Percentiles rank a stretch among this genome's conserved stretches.
phyloP scores from a whole-genome alignment of 169 alveolate genomes.

The Ichthyophthirius multifiliis region DNA sequence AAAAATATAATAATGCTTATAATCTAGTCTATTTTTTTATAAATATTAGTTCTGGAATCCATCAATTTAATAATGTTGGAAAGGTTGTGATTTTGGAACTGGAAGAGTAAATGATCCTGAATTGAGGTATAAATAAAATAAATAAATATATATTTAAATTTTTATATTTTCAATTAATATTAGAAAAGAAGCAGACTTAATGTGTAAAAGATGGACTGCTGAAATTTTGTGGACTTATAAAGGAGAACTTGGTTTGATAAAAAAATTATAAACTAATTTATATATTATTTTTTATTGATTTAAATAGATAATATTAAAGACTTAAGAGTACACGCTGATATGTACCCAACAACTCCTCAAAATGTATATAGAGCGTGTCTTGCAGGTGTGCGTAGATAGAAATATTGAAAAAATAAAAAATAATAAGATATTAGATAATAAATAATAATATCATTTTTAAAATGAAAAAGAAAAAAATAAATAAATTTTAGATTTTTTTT shows the following conservation, averaged over 20 bases:
- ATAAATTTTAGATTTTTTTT: no score
- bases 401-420: constrained; percentile 56
- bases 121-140: constrained; percentile 18
- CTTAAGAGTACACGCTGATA: constrained; percentile 68
- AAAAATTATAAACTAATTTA: no score
- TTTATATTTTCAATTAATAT: not conserved
- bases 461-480: no score
- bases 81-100: constrained; percentile 66
- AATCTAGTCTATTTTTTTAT: not conserved
- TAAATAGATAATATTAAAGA: constrained; percentile 43
- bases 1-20: not conserved
- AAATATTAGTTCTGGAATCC: constrained; percentile 45
- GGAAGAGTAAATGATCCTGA: constrained; percentile 64
- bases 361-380: constrained; percentile 72
- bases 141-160: not conserved
- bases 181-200: constrained; percentile 59
- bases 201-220: constrained; percentile 70
- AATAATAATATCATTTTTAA: no score
- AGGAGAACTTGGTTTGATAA: constrained; percentile 65
- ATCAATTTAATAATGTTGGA: constrained; percentile 58
- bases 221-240: constrained; percentile 33
- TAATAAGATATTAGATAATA: no score
- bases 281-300: no score
- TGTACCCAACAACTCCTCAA: constrained; percentile 61
- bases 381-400: constrained; percentile 76